Conservation (phyloP, 805 yeast species). For the Pichia sporocuriosa region DNA sequence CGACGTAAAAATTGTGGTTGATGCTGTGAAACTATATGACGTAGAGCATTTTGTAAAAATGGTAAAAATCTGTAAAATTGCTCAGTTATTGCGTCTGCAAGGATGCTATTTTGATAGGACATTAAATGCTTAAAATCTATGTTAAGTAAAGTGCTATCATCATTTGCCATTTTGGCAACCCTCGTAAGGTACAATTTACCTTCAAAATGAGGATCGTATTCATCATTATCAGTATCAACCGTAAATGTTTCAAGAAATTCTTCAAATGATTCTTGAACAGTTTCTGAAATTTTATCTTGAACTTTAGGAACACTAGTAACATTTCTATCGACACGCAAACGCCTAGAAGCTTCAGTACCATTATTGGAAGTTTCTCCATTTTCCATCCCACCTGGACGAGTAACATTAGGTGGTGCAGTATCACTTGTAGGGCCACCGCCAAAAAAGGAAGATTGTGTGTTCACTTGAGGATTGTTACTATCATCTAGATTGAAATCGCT, state of each 20-base stretch:
- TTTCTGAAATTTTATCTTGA: conserved; percentile 86
- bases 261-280: conserved; percentile 87
- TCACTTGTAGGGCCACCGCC: conserved; percentile 4
- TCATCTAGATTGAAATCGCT: conserved; percentile 22
- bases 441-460: conserved; percentile 11
- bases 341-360: conserved; percentile 5
- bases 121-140: conserved; percentile 78
- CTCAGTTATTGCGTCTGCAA: conserved; percentile 83
- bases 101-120: conserved; percentile 72
- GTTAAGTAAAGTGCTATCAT: conserved; percentile 70
- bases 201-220: conserved; percentile 34
- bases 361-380: conserved; percentile 2
- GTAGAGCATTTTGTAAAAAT: conserved; percentile 67
- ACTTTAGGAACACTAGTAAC: conserved; percentile 78
- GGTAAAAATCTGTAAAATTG: conserved; percentile 93
- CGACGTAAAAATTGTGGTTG: conserved; percentile 63
- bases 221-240: conserved; percentile 32
- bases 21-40: conserved; percentile 61
- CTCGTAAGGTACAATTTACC: conserved; percentile 71
- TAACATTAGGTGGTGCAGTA: background rate
- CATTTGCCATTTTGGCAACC: conserved; percentile 70
- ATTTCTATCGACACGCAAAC: conserved; percentile 24
- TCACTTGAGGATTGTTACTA: conserved; percentile 13
- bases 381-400: background rate
- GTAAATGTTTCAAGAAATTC: conserved; percentile 63